phyloP scores from a whole-genome alignment of 140 eudicot species.

The Bidens hawaiensis region DNA sequence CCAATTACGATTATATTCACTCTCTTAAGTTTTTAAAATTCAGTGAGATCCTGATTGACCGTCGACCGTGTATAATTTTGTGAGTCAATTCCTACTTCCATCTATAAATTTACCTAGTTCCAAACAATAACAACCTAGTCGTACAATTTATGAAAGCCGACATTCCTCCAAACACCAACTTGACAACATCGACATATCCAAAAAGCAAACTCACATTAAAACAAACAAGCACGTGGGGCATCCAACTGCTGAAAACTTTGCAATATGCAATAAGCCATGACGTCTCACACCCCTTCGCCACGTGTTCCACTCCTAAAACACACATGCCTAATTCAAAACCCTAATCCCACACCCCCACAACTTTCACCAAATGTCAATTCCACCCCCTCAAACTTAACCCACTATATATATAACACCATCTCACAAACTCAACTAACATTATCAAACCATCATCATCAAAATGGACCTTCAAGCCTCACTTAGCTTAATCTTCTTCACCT shows the following conservation, averaged over 20 bases:
- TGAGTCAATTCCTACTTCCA: no score
- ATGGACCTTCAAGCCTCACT: conserved; percentile 38
- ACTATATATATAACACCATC: neutral
- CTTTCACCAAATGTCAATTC: neutral
- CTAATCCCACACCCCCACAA: neutral
- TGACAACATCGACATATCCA: neutral
- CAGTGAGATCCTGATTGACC: no score
- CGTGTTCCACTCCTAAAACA: neutral
- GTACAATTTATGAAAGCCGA: neutral
- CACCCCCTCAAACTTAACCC: neutral
- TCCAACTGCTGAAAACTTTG: neutral
- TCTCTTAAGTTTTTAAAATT: no score
- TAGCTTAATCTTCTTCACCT: conserved; percentile 29
- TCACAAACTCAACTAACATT: neutral
- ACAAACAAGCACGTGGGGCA: neutral
- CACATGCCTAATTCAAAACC: conserved; percentile 1
- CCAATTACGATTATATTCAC: no score
- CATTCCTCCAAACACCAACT: neutral
- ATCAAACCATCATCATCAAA: neutral
- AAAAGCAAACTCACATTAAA: neutral
- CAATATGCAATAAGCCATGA: conserved; percentile 1
- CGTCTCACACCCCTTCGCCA: neutral
- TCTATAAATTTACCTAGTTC: no score
- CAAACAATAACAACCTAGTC: no score
- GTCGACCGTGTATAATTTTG: no score